phyloP scores from a whole-genome alignment of 768 basidiomycete species.

The Suillus subalutaceus region DNA sequence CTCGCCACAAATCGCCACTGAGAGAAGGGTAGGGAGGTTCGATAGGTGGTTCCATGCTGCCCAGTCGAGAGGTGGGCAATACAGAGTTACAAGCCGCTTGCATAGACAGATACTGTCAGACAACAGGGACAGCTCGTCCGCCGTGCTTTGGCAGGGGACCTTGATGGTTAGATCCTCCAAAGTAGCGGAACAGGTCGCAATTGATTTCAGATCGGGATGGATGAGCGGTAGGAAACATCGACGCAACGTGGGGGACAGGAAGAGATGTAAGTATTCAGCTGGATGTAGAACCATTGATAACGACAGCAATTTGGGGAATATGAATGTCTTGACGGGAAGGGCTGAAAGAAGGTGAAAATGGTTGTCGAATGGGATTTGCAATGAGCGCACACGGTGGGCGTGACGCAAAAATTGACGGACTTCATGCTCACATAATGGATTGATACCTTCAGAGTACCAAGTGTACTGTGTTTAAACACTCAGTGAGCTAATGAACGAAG shows the following conservation, averaged over 20 bases:
- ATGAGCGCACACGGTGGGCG: conserved; percentile 3
- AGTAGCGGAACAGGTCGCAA: background rate
- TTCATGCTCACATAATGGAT: conserved; percentile 2
- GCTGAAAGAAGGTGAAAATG: conserved; percentile 8
- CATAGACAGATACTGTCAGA: background rate
- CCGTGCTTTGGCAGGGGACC: background rate
- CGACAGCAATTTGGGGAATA: background rate
- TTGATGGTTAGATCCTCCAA: conserved; percentile 2
- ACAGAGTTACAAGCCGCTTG: conserved; percentile 1
- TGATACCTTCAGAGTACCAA: background rate
- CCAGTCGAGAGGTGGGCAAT: conserved; percentile 4
- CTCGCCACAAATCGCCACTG: background rate
- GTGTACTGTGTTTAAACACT: background rate
- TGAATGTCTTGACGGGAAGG: background rate
- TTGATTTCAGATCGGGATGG: conserved; percentile 1
- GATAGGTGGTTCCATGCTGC: conserved; percentile 1
- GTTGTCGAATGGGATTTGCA: conserved; percentile 5
- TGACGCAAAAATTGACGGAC: conserved; percentile 5
- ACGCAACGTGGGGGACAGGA: background rate
- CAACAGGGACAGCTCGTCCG: background rate
- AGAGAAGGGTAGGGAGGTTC: background rate
- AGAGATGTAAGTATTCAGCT: background rate
- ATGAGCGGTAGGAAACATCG: background rate
- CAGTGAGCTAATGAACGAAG: background rate
- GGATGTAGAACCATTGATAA: conserved; percentile 3